Conservation (phyloP, 805 yeast genomes). For the Kurtzmaniella cleridarum region DNA sequence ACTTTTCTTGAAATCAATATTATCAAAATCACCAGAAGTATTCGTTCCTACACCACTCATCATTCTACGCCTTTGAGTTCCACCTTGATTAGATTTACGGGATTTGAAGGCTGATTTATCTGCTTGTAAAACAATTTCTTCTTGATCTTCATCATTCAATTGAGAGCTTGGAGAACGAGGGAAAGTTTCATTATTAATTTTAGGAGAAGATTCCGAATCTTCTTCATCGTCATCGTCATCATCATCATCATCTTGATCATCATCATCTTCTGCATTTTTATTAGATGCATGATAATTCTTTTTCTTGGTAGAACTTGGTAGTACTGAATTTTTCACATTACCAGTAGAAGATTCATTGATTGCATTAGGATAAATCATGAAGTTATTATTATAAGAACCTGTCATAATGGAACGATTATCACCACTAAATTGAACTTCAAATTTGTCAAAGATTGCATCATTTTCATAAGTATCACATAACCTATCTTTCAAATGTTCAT, state of each 20-base stretch:
- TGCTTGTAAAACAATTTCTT: conserved; percentile 84
- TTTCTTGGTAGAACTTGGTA: not conserved
- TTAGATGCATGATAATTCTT: not conserved
- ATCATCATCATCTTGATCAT: conserved; percentile 41
- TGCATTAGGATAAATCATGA: conserved; percentile 92
- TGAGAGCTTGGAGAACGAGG: conserved; percentile 31
- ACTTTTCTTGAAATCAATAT: conserved; percentile 89
- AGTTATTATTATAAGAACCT: conserved; percentile 94
- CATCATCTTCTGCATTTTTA: conserved; percentile 22
- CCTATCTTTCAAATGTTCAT: conserved; percentile 88
- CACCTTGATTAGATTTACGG: conserved; percentile 47
- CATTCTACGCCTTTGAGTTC: conserved; percentile 43
- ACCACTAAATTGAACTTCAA: conserved; percentile 93
- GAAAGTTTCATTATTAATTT: conserved; percentile 16
- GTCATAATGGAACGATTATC: conserved; percentile 92
- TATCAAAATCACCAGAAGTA: conserved; percentile 65
- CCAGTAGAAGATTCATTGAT: conserved; percentile 23
- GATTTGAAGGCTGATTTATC: conserved; percentile 94
- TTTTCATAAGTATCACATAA: conserved; percentile 97
- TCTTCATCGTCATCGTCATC: conserved; percentile 23
- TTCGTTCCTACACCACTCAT: conserved; percentile 43
- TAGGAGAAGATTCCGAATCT: conserved; percentile 23
- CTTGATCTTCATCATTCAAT: conserved; percentile 32
- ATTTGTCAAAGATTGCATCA: conserved; percentile 97
- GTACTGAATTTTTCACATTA: not conserved